phyloP scores from a whole-genome alignment of 1,139 yeast species.

The Pichia inconspicua region DNA sequence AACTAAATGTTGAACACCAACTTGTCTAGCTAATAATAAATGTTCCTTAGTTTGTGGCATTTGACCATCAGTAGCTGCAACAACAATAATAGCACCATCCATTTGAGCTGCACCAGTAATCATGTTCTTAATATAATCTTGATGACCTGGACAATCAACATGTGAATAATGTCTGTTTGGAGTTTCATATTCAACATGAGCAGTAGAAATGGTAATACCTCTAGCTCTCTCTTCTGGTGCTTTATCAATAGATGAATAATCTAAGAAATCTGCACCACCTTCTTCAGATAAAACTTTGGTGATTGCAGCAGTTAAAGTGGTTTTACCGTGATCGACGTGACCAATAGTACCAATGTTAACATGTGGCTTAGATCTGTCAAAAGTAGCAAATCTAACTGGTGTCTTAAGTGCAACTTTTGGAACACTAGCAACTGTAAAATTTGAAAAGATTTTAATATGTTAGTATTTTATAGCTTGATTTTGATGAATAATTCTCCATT shows the following conservation, averaged over 20 bases:
- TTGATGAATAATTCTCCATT: not conserved
- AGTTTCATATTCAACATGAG: conserved; percentile 94
- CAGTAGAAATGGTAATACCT: conserved; percentile 97
- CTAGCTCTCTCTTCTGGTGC: conserved; percentile 99
- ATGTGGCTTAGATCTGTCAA: conserved; percentile 91
- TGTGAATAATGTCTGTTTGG: conserved; percentile 92
- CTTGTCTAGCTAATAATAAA: conserved; percentile 96
- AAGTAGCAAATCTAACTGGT: conserved; percentile 50
- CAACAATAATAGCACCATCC: conserved; percentile 99
- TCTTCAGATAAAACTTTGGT: conserved; percentile 83
- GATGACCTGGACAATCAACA: conserved; percentile 98
- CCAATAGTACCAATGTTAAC: conserved; percentile 93
- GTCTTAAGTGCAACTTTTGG: conserved; percentile 19
- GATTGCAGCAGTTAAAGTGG: conserved; percentile 96
- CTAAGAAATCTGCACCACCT: conserved; percentile 93
- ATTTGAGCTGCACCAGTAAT: conserved; percentile 99
- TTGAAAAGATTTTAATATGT: not conserved
- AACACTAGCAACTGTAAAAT: conserved; percentile 13
- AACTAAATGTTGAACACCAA: conserved; percentile 96
- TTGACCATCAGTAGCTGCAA: conserved; percentile 98
- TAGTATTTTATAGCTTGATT: not conserved
- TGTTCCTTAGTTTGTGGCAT: conserved; percentile 99
- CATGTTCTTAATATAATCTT: conserved; percentile 98
- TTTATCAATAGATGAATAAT: conserved; percentile 88
- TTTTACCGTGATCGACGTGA: conserved; percentile 98